A percentile compares a stretch with the other conserved stretches of the same genome.
Evolutionary conservation across 2,329 filamentous ascomycete genomes (phyloP).

Genomic region (Trichoderma koningiopsis): DNA sequence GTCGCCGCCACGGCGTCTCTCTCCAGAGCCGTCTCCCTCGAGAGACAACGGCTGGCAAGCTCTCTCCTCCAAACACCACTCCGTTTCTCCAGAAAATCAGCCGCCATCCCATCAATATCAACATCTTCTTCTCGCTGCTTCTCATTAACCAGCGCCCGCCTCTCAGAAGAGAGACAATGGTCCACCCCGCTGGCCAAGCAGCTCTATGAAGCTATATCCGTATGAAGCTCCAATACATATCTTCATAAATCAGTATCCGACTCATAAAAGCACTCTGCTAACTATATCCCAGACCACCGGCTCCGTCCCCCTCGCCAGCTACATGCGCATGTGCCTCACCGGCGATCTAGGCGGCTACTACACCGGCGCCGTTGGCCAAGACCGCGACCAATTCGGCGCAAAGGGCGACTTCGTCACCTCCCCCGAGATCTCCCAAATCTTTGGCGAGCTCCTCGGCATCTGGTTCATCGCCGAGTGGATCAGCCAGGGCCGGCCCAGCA

Average conservation of each 20-base stretch:
- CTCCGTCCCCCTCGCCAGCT: constrained; percentile 86
- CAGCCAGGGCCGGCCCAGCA: constrained; percentile 73
- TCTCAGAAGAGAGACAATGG: constrained; percentile 65
- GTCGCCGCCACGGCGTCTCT: constrained; percentile 6
- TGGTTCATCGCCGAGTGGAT: constrained; percentile 99
- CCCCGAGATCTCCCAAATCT: constrained; percentile 95
- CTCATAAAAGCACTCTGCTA: not conserved
- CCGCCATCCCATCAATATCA: not conserved
- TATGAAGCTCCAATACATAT: constrained; percentile 54
- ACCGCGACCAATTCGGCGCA: constrained; percentile 84
- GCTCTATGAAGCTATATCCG: constrained; percentile 82
- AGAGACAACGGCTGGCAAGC: not conserved
- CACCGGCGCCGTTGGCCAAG: constrained; percentile 69
- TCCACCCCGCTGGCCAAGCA: constrained; percentile 90
- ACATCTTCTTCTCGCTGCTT: constrained; percentile 31
- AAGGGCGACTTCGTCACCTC: constrained; percentile 97
- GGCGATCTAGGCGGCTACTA: constrained; percentile 92
- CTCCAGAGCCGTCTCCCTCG: not conserved
- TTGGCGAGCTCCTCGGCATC: constrained; percentile 89
- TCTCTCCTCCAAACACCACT: not conserved
- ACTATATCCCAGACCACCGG: constrained; percentile 64
- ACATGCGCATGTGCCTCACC: constrained; percentile 98
- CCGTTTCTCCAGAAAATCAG: not conserved
- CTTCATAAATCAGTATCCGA: not conserved
- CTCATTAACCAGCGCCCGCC: constrained; percentile 31